Base-by-base conservation (phyloP, 2,329 filamentous ascomycete genomes). In the Calonectria fujianensis region DNA sequence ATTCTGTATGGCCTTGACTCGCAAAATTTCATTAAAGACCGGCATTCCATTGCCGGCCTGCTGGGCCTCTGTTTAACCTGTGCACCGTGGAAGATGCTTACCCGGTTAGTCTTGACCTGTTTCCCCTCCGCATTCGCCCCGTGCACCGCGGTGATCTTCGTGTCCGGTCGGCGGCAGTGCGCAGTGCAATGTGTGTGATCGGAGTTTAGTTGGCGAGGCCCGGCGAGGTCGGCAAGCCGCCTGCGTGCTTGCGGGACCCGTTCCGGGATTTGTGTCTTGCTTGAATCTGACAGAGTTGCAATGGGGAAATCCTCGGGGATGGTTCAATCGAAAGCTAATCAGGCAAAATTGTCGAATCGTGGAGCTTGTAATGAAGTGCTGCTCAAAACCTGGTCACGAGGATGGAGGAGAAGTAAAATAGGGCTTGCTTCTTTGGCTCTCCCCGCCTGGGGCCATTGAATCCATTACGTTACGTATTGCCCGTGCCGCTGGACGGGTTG, bases 391-490 rank as follows among this genome's bases (percentile, higher is more conserved):
- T 66, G 77, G 75, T 79, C 76, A 81, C 75, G 72, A 74, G 77
- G 69, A 74, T 73, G 72, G 72, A 74, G 75, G 73, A 70, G 76
- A 71, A 64, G 72, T 66, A 63, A 73, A 76, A 70, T 75, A 73
- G 50, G 66, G 69, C 68, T 72, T 72, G 63, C 59, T 73, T 52
- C 41, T 73, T 75, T 73, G 54, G 50, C 48, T 69, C 54, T 75
- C 73, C 70, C 70, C 73, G 73, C 67, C 67, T 70, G 57, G 67
- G 76, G 79, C 67, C 57, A 45, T 54, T 61, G 74, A 74, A 77
- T 77, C 77, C 71, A 77, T 83, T 83, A 83, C 80, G 78, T 80
- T 83, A 81, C 72, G 71, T 41, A 72, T 54, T 75, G 32, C 57
- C 71, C 35, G 41, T 61, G 71, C 51, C 54, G 45, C 66, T 73